Evolutionary conservation across 116 monocot genomes (phyloP).

Genomic region (Trichopus zeylanicus): DNA sequence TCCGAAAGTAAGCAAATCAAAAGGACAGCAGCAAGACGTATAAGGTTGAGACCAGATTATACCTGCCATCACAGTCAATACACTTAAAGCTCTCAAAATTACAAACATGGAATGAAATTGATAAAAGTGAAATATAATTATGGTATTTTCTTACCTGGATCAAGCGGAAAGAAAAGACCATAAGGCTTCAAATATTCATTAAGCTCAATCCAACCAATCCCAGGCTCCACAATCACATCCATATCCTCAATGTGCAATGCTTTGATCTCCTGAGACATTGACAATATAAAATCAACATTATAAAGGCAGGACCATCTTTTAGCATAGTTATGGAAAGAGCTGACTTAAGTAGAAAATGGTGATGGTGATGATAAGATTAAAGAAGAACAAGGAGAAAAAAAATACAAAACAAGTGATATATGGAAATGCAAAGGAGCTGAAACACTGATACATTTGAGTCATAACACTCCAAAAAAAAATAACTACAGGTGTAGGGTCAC

Average conservation of each 20-base stretch:
- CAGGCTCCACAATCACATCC: slow-evolving; percentile 99
- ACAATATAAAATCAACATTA: not conserved
- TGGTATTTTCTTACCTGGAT: slow-evolving; percentile 61
- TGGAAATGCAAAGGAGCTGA: no score
- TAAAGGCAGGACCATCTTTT: no score
- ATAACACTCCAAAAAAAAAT: not conserved
- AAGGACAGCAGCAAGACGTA: no score
- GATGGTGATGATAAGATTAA: no score
- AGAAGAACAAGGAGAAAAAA: no score
- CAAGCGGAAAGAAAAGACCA: slow-evolving; percentile 98
- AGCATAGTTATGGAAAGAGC: no score
- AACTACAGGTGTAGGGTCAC: not conserved
- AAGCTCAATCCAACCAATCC: slow-evolving; percentile 98
- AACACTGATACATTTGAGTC: not conserved
- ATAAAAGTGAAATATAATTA: not conserved
- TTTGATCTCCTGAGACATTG: slow-evolving; percentile 59
- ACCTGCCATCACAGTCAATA: not conserved
- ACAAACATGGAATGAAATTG: not conserved
- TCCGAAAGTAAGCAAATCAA: not conserved
- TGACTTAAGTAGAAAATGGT: no score
- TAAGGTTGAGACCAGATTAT: no score
- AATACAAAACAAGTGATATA: no score
- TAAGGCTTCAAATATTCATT: slow-evolving; percentile 94
- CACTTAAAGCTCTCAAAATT: not conserved
- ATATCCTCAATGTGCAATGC: slow-evolving; percentile 86